phyloP scores from a whole-genome alignment of 805 yeast species.

The Candida pseudoglaebosa region DNA sequence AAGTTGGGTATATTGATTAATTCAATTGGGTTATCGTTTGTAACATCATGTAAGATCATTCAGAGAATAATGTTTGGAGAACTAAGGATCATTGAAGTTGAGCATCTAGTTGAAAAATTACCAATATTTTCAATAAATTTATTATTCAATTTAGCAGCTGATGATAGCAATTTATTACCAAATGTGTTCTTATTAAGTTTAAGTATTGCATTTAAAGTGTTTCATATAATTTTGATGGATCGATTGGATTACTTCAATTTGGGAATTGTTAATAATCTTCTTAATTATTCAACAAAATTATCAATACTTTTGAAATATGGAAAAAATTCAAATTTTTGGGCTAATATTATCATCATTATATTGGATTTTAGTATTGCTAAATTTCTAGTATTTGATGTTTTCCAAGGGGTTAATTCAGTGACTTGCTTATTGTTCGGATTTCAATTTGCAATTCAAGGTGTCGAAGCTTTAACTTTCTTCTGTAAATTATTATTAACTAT shows the following conservation, averaged over 20 bases:
- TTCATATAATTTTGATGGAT: conserved; percentile 70
- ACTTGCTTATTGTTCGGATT: conserved; percentile 67
- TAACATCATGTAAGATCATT: conserved; percentile 33
- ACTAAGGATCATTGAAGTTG: conserved; percentile 68
- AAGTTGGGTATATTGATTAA: conserved; percentile 27
- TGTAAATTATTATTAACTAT: conserved; percentile 49
- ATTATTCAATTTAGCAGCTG: conserved; percentile 62
- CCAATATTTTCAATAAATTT: conserved; percentile 39
- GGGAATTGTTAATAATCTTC: conserved; percentile 22
- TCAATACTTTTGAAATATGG: conserved; percentile 30
- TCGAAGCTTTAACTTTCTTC: conserved; percentile 46
- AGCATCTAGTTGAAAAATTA: conserved; percentile 46
- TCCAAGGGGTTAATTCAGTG: conserved; percentile 48
- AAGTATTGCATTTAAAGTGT: conserved; percentile 47
- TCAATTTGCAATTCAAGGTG: conserved; percentile 63
- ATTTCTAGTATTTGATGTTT: conserved; percentile 53
- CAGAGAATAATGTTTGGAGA: conserved; percentile 67
- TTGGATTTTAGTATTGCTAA: conserved; percentile 52
- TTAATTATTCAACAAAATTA: conserved; percentile 11
- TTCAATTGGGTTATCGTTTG: conserved; percentile 17
- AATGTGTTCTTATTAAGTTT: conserved; percentile 39
- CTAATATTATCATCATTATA: conserved; percentile 41
- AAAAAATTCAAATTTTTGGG: conserved; percentile 36
- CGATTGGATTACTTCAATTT: conserved; percentile 41
- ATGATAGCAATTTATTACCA: conserved; percentile 56